Base-by-base conservation (phyloP, 768 basidiomycete species). In the Collybia nuda region DNA sequence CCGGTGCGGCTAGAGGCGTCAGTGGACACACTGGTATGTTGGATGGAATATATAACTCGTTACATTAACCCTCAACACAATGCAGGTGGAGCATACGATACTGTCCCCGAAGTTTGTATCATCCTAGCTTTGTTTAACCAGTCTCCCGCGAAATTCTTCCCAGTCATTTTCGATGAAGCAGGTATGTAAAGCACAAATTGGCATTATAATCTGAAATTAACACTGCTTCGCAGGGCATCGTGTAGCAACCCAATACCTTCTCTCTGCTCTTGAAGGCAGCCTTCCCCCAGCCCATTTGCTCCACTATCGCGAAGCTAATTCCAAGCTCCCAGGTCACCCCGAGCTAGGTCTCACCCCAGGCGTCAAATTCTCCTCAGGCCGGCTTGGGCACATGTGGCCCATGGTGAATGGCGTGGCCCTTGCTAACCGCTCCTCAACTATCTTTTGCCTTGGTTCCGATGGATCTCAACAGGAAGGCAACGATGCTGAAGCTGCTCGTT, bases 401-500 rank as follows among this genome's bases (percentile, higher is more conserved):
- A 67, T 89, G 55, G 87, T 93, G 47, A 93, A 93, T 63, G 91
- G 92, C 59, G 76, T 94, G 42, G 84, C 92, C 6, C 66, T 94
- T 44, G 90, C 90, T 28, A 82, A 93, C 70, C 76, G 78, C 26
- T 82, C 82, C 59, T 89, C 90, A 70, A 80, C 79, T 41, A 74
- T 92, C 9, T 93, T 93, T 69, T 84, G 85, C 63, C 78, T 94
- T 18, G 92, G 92, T 2, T 93, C 92, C 0, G 92, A 93, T 62
- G 92, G 92, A 7, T 92, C 90, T 3, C 90, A 93, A 63, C 92
- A 94, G 65, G 92, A 93, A 64, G 92, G 92, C 14, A 88, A 93
- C 63, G 90, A 93, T 58, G 91, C 92, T 1, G 92, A 94, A 63
- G 92, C 92, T 14, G 92, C 92, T 12, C 78, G 91, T 15, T 76